Percentiles rank a stretch among this genome's conserved stretches.
phyloP scores from a whole-genome alignment of 768 basidiomycete genomes.

The Boletus vermiculosoides region DNA sequence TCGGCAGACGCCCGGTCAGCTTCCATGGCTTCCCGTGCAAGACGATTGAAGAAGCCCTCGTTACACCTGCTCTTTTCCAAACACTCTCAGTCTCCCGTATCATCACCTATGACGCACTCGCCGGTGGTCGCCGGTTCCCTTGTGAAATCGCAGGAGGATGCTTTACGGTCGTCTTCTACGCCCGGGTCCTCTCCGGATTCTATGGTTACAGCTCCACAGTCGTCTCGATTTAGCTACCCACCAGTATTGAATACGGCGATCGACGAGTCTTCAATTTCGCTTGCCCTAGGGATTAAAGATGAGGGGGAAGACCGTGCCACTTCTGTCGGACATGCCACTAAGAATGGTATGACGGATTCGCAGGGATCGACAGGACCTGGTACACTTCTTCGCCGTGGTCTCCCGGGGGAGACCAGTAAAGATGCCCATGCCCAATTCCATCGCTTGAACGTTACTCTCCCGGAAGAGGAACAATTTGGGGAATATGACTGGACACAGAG shows the following conservation, averaged over 20 bases:
- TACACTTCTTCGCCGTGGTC: slow-evolving; percentile 12
- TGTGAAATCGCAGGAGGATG: slow-evolving; percentile 16
- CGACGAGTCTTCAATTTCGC: slow-evolving; percentile 51
- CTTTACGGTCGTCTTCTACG: slow-evolving; percentile 26
- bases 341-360: slow-evolving; percentile 6
- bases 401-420: slow-evolving; percentile 18
- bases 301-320: slow-evolving; percentile 24
- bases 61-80: slow-evolving; percentile 68
- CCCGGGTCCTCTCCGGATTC: slow-evolving; percentile 39
- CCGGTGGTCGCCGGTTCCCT: slow-evolving; percentile 17
- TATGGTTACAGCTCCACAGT: slow-evolving; percentile 59
- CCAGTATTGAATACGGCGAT: slow-evolving; percentile 62
- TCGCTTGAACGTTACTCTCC: slow-evolving; percentile 27
- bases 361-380: slow-evolving; percentile 23
- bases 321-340: slow-evolving; percentile 11
- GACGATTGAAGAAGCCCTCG: slow-evolving; percentile 63
- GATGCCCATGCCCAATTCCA: slow-evolving; percentile 25
- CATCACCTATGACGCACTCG: slow-evolving; percentile 30
- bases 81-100: slow-evolving; percentile 52
- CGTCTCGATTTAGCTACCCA: slow-evolving; percentile 46
- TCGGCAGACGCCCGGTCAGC: slow-evolving; percentile 37
- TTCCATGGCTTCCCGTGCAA: slow-evolving; percentile 33
- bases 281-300: slow-evolving; percentile 30
- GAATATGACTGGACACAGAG: slow-evolving; percentile 73
- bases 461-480: slow-evolving; percentile 40